Conservation (phyloP, 371 early-diverging fungal species). For the Mucor mucedo region DNA sequence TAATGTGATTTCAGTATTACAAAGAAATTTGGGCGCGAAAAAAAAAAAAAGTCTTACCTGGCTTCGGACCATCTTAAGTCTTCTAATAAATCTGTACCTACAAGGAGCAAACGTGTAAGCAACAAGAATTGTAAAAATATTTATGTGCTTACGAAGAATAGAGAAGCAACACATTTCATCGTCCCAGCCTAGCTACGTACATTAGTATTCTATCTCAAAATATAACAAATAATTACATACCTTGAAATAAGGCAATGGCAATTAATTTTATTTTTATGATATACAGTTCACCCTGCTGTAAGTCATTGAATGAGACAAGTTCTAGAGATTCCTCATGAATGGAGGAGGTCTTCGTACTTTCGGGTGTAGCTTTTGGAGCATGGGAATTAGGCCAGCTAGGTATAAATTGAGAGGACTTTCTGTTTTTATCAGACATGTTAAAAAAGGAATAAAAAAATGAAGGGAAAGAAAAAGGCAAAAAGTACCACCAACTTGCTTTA, state of each 20-base stretch:
- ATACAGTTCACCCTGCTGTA: constrained; percentile 47
- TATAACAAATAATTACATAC: constrained; percentile 18
- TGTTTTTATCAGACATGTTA: constrained; percentile 8
- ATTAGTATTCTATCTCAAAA: not conserved
- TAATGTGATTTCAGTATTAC: not conserved
- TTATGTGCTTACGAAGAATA: constrained; percentile 36
- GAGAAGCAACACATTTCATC: constrained; percentile 57
- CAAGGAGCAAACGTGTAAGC: not conserved
- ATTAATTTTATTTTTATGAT: constrained; percentile 46
- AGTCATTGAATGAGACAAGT: constrained; percentile 15
- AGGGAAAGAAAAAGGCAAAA: not conserved
- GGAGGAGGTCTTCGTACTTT: constrained; percentile 6
- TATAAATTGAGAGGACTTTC: constrained; percentile 10
- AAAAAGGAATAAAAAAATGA: not conserved
- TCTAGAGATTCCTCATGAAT: constrained; percentile 14
- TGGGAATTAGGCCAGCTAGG: constrained; percentile 13
- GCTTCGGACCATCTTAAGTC: constrained; percentile 50
- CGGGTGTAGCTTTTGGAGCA: constrained; percentile 4
- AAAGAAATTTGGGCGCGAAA: not conserved
- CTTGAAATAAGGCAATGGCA: constrained; percentile 48
- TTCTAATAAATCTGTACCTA: constrained; percentile 43
- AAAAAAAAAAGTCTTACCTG: constrained; percentile 23
- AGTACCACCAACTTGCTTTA: too few species aligned
- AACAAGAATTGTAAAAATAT: not conserved
- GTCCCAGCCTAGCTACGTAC: constrained; percentile 41